phyloP scores from a whole-genome alignment of 345 rosid genomes.

The Sonneratia caseolaris region DNA sequence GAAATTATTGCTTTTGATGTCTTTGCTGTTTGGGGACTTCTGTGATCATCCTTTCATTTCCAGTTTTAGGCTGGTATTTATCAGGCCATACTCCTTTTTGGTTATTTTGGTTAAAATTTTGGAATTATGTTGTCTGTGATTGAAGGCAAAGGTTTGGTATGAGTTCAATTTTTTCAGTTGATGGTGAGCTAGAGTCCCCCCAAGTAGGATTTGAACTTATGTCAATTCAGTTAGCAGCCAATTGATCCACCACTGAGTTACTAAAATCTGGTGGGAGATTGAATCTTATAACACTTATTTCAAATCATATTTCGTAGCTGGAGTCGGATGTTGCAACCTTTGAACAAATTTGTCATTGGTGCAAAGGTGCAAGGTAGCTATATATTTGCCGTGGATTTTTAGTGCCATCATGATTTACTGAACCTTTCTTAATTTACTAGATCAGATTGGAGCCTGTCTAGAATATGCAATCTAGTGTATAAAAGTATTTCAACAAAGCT shows the following conservation, averaged over 20 bases:
- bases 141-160: neutral
- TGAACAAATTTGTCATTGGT: neutral
- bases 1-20: neutral
- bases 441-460: neutral
- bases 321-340: neutral
- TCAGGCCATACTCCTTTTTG: neutral
- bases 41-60: neutral
- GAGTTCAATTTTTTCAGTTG: neutral
- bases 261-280: neutral
- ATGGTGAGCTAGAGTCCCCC: neutral
- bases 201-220: neutral
- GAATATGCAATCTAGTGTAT: neutral
- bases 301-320: neutral
- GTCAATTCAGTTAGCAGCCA: neutral
- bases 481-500: neutral
- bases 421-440: neutral
- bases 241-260: neutral
- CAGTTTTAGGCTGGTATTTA: neutral
- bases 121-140: neutral
- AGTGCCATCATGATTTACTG: neutral
- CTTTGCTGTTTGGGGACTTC: neutral
- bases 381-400: neutral
- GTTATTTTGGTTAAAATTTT: neutral
- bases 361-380: neutral
- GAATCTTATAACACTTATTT: no score